Conservation (phyloP, 805 yeast genomes). For the Candida piceae region DNA sequence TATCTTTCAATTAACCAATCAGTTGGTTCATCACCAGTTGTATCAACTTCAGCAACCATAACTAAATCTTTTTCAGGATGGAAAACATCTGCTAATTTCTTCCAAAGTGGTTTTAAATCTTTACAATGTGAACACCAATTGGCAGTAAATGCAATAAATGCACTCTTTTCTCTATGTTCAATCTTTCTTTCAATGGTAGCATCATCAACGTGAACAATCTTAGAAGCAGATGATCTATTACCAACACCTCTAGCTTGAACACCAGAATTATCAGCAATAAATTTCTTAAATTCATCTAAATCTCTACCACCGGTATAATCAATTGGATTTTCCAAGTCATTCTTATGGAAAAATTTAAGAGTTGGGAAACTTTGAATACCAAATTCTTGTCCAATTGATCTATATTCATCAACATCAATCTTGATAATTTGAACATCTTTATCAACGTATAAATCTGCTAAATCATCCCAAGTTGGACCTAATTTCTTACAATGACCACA, state of each 20-base stretch:
- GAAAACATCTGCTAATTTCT: constrained; percentile 43
- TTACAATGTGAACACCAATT: constrained; percentile 59
- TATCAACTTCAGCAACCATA: constrained; percentile 42
- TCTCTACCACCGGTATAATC: constrained; percentile 54
- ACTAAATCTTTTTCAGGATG: constrained; percentile 35
- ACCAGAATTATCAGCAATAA: constrained; percentile 37
- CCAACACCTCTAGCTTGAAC: constrained; percentile 21
- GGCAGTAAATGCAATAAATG: constrained; percentile 53
- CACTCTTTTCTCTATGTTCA: constrained; percentile 33
- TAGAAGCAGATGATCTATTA: constrained; percentile 13
- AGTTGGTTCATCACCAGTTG: constrained; percentile 40
- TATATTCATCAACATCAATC: constrained; percentile 57
- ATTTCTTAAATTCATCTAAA: constrained; percentile 44
- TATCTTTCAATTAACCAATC: constrained; percentile 37
- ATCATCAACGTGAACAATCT: constrained; percentile 25
- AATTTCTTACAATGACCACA: constrained; percentile 62
- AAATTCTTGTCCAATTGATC: constrained; percentile 43
- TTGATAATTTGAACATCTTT: constrained; percentile 33
- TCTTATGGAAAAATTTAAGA: constrained; percentile 50
- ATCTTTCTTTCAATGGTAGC: constrained; percentile 24
- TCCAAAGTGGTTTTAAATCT: constrained; percentile 46
- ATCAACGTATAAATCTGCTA: constrained; percentile 18
- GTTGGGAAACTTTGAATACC: constrained; percentile 64
- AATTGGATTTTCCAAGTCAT: constrained; percentile 40
- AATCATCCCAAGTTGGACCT: constrained; percentile 42